Base-by-base conservation (phyloP, 768 basidiomycete species). In the Pisolithus marmoratus region DNA sequence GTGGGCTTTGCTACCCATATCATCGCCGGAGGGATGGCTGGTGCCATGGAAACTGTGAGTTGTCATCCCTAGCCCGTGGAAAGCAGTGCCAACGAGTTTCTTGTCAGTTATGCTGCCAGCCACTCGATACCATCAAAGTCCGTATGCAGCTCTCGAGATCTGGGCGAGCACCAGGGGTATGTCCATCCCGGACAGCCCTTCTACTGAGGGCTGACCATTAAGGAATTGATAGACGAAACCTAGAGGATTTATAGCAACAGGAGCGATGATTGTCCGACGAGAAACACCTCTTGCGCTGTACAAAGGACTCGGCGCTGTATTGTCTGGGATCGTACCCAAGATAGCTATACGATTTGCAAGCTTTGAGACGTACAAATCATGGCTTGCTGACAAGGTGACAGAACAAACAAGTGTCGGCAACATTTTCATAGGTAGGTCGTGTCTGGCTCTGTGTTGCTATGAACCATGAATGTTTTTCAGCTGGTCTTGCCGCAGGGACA, bases 281-380 rank as follows among this genome's bases (percentile, higher is more conserved):
- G 96, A 99, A 72, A 94, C 94, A 3, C 92, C 93, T 0, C 78
- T 98, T 37, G 96, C 96, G 3, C 72, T 99, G 37, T 99, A 98
- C 81, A 99, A 99, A 67, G 96, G 94, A 56, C 82, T 99, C 36
- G 96, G 96, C 20, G 96, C 96, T 8, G 96, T 99, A 40, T 74
- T 95, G 43, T 86, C 90, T 11, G 96, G 96, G 11, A 99, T 99
- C 67, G 92, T 97, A 8, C 96, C 96, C 1, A 99, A 99, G 74
- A 99, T 99, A 96, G 93, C 93, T 45, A 97, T 94, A 64, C 88
- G 96, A 34, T 99, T 98, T 67, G 94, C 95, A 8, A 92, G 90
- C 68, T 99, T 99, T 66, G 96, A 99, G 73, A 77, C 84, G 42
- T 99, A 99, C 79, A 94, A 95, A 69, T 79, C 74, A 0, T 84